A percentile compares a stretch with the other conserved stretches of the same genome.
Conservation (phyloP, 78 protist species). For the Thecamonas trahens region DNA sequence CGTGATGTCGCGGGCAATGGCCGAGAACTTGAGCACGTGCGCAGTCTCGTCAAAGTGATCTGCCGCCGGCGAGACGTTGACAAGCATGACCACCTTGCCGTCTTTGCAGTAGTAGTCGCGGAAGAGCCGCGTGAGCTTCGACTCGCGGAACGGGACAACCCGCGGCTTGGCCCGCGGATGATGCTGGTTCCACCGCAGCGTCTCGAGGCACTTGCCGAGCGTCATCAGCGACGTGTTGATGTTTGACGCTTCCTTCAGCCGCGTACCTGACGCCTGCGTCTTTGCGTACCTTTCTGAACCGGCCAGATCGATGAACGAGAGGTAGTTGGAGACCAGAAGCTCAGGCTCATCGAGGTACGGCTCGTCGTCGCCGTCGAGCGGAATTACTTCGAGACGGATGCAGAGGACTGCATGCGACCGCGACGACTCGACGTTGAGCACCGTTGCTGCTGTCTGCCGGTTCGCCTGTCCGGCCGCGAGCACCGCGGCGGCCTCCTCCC, state of each 20-base stretch:
- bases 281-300: constrained; percentile 55
- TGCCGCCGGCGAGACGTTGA: constrained; percentile 40
- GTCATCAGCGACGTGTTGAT: constrained; percentile 59
- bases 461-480: constrained; percentile 37
- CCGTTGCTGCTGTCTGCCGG: constrained; percentile 57
- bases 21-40: constrained; percentile 53
- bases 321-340: constrained; percentile 17
- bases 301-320: constrained; percentile 66
- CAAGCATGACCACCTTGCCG: constrained; percentile 61
- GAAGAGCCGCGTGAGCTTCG: constrained; percentile 65
- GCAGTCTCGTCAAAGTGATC: constrained; percentile 48
- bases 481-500: constrained; percentile 43
- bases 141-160: constrained; percentile 70
- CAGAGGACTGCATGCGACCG: constrained; percentile 54
- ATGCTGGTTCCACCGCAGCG: constrained; percentile 44
- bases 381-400: constrained; percentile 22
- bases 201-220: constrained; percentile 53
- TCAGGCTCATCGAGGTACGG: background rate
- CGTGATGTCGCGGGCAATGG: constrained; percentile 49
- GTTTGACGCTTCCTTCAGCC: constrained; percentile 47
- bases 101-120: constrained; percentile 47
- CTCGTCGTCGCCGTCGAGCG: background rate
- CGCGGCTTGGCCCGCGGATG: constrained; percentile 12
- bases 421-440: constrained; percentile 42
- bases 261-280: constrained; percentile 39